Evolutionary conservation across 1,139 yeast genomes (phyloP), one percentile per base, ranked within the genome.

Genomic region (Zhuliangozyma blackwelliae): DNA sequence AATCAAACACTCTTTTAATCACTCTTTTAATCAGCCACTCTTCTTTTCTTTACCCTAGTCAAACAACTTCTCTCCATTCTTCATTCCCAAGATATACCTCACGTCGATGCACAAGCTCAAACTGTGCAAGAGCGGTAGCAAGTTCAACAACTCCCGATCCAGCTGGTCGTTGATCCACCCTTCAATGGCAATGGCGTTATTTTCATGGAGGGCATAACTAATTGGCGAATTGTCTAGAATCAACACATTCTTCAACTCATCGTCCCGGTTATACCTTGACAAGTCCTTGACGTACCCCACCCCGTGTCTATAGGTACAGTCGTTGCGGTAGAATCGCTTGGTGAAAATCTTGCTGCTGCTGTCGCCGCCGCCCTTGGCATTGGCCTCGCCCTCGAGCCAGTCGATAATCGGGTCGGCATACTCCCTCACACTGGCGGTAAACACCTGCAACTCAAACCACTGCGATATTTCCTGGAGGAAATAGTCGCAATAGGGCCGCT

Each of bases 151-250:
- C 51, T 88, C 95, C 21, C 82, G 72, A 55, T 92, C 98, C 32
- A 82, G 77, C 16, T 95, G 95, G 60, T 92, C 98, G 52, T 87
- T 88, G 45, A 92, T 88, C 98, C 98, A 92, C 31, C 98, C 97
- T 60, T 90, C 97, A 16, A 92, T 88, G 64, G 84, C 81, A 27
- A 92, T 81, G 1, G 96, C 98, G 55, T 92, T 92, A 48, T 82
- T 80, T 45, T 81, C 87, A 55, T 92, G 92, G 55, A 79, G 63
- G 10, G 89, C 82, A 57, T 87, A 92, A 53, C 95, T 83, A 9
- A 88, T 73, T 1, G 97, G 97, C 7, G 96, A 88, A 61, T 92
- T 92, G 62, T 92, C 98, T 38, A 92, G 72, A 32, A 92, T 84
- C 41, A 90, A 68, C 26, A 88, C 79, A 50, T 82, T 83, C 41